Evolutionary conservation across 1,284 basidiomycete genomes (phyloP).

Genomic region (Trichosporon coremiiforme): DNA sequence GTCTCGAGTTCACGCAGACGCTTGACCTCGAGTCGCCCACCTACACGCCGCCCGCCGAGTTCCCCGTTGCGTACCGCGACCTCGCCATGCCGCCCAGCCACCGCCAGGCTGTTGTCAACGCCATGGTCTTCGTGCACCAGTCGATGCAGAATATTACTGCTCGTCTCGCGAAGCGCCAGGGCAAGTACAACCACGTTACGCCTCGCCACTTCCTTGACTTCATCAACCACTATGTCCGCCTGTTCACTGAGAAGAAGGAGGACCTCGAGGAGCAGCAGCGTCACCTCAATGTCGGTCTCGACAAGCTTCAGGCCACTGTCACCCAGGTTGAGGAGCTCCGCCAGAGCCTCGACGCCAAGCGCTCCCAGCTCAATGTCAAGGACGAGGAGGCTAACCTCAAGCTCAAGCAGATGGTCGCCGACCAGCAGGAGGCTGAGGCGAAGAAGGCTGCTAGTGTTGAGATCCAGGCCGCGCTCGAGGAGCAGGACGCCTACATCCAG

Average conservation of each 20-base stretch:
- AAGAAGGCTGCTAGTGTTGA: slow-evolving; percentile 96
- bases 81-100: slow-evolving; percentile 70
- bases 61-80: slow-evolving; percentile 85
- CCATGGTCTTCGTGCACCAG: slow-evolving; percentile 88
- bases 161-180: slow-evolving; percentile 85
- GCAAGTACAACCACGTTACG: slow-evolving; percentile 94
- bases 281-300: slow-evolving; percentile 96
- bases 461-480: slow-evolving; percentile 88
- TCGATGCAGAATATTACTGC: slow-evolving; percentile 87
- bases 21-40: slow-evolving; percentile 83
- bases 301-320: slow-evolving; percentile 94
- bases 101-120: slow-evolving; percentile 87
- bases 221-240: slow-evolving; percentile 95
- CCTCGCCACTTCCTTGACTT: slow-evolving; percentile 98
- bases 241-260: slow-evolving; percentile 97
- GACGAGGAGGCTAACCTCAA: slow-evolving; percentile 95
- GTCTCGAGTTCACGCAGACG: slow-evolving; percentile 87
- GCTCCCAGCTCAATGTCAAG: slow-evolving; percentile 89
- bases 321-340: slow-evolving; percentile 94
- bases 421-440: slow-evolving; percentile 97
- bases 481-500: slow-evolving; percentile 87
- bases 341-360: slow-evolving; percentile 92
- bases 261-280: slow-evolving; percentile 98
- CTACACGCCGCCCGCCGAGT: slow-evolving; percentile 73
- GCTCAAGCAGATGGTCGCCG: slow-evolving; percentile 94